Conservation (phyloP, 257 asterid species). For the Eustoma russellianum region DNA sequence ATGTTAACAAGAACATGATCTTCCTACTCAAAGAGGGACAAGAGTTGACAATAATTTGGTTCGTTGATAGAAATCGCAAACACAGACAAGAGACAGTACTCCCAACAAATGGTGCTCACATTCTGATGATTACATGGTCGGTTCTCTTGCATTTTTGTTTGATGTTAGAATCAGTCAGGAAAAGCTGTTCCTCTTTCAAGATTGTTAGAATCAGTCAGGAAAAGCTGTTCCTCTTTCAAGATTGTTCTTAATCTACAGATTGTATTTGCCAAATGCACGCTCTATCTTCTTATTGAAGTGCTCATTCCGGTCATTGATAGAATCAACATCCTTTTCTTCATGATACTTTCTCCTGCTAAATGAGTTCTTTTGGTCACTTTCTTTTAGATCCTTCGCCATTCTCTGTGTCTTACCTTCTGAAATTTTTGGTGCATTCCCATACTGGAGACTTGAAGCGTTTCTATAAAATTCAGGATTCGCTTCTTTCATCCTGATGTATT, state of each 20-base stretch:
- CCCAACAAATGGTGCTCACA: too few species aligned
- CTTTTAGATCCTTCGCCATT: conserved; percentile 87
- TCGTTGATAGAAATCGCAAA: too few species aligned
- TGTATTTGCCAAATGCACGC: conserved; percentile 88
- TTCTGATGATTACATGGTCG: too few species aligned
- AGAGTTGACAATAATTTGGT: too few species aligned
- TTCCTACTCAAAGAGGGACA: too few species aligned
- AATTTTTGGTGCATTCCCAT: conserved; percentile 79
- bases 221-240: conserved; percentile 76
- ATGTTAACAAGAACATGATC: too few species aligned
- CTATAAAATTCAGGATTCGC: conserved; percentile 92
- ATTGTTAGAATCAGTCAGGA: conserved; percentile 57
- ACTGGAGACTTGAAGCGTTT: conserved; percentile 94
- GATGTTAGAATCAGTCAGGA: conserved; percentile 2
- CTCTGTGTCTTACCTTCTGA: conserved; percentile 68
- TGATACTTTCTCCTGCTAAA: conserved; percentile 89
- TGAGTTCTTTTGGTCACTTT: conserved; percentile 67
- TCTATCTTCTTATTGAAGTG: conserved; percentile 96
- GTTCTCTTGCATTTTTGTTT: too few species aligned
- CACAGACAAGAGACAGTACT: too few species aligned
- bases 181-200: too few species aligned
- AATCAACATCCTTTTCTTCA: conserved; percentile 96
- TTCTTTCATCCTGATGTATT: conserved; percentile 70
- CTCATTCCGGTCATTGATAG: conserved; percentile 79
- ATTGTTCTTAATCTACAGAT: conserved; percentile 90